Conservation (phyloP, 1,284 basidiomycete species). For the Marasmius oreades region DNA sequence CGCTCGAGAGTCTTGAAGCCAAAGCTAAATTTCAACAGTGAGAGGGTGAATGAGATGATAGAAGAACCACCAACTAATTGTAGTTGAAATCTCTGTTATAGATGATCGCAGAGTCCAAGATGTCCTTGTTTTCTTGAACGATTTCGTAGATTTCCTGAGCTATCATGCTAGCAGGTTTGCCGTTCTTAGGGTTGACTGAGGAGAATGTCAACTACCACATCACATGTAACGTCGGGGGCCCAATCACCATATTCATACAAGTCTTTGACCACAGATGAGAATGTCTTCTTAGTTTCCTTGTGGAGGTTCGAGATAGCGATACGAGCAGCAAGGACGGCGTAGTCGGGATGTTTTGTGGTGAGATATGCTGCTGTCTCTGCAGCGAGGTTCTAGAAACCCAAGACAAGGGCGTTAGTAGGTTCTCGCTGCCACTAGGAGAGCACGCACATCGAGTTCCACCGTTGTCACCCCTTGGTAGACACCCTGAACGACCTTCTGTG, state of each 20-base stretch:
- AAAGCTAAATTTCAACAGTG: slow-evolving; percentile 55
- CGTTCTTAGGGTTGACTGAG: slow-evolving; percentile 96
- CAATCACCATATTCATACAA: slow-evolving; percentile 80
- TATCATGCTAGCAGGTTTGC: slow-evolving; percentile 86
- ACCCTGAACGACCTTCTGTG: slow-evolving; percentile 94
- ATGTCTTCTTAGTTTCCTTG: slow-evolving; percentile 98
- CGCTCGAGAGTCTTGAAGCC: slow-evolving; percentile 99
- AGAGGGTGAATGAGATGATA: background rate
- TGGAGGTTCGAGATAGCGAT: slow-evolving; percentile 99
- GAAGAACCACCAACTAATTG: slow-evolving; percentile 60
- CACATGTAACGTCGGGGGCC: slow-evolving; percentile 20
- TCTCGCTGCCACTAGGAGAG: background rate
- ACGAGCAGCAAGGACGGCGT: slow-evolving; percentile 96
- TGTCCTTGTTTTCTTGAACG: slow-evolving; percentile 80
- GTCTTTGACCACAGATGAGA: slow-evolving; percentile 90
- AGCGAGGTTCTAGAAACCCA: slow-evolving; percentile 70
- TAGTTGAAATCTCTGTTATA: slow-evolving; percentile 99
- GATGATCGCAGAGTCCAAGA: slow-evolving; percentile 92
- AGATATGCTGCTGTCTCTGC: slow-evolving; percentile 98
- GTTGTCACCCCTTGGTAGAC: slow-evolving; percentile 97
- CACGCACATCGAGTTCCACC: slow-evolving; percentile 89
- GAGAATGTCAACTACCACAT: background rate
- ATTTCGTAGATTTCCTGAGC: slow-evolving; percentile 84
- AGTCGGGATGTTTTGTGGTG: slow-evolving; percentile 96
- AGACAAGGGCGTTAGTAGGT: slow-evolving; percentile 2